These are phyloP conservation scores for Diplocarpon mali DNA, from an alignment of 2,329 filamentous ascomycete species.

Conservation along the genomic window DNA sequence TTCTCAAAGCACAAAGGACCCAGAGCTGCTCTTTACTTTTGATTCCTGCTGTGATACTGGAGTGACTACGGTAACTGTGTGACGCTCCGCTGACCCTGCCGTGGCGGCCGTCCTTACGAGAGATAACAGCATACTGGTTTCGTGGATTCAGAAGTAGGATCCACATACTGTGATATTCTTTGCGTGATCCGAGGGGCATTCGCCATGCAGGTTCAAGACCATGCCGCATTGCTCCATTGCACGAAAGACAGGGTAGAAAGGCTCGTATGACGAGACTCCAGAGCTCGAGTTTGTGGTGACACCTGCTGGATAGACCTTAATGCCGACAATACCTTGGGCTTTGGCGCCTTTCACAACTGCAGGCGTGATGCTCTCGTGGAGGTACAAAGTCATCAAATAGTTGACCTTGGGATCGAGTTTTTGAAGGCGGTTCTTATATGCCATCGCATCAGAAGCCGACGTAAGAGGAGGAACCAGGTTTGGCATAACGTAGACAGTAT, in stretches of 20 bases:
- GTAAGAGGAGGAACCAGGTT: slow-evolving; percentile 55
- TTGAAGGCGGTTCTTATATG: slow-evolving; percentile 52
- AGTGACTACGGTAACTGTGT: no score
- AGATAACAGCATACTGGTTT: no score
- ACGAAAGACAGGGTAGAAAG: slow-evolving; percentile 70
- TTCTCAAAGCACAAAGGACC: no score
- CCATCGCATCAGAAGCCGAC: slow-evolving; percentile 49
- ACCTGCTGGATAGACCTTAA: slow-evolving; percentile 36
- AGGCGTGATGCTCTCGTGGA: slow-evolving; percentile 20
- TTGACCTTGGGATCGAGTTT: slow-evolving; percentile 50
- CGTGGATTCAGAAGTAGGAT: no score
- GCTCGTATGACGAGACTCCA: slow-evolving; percentile 58
- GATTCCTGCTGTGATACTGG: no score
- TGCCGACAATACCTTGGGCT: slow-evolving; percentile 22
- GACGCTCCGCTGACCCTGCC: no score
- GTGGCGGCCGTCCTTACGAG: no score
- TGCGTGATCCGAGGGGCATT: slow-evolving; percentile 43
- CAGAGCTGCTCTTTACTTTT: no score
- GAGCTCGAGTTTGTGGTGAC: slow-evolving; percentile 56
- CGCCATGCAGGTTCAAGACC: slow-evolving; percentile 89
- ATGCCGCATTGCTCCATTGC: slow-evolving; percentile 79
- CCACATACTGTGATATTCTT: slow-evolving; percentile 39
- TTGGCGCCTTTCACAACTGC: slow-evolving; percentile 20
- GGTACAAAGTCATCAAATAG: slow-evolving; percentile 62
- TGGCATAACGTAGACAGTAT: slow-evolving; percentile 41